Evolutionary conservation across 331 rosid species (phyloP), one percentile per base, ranked within the genome.

Genomic region (Cucumis variabilis): DNA sequence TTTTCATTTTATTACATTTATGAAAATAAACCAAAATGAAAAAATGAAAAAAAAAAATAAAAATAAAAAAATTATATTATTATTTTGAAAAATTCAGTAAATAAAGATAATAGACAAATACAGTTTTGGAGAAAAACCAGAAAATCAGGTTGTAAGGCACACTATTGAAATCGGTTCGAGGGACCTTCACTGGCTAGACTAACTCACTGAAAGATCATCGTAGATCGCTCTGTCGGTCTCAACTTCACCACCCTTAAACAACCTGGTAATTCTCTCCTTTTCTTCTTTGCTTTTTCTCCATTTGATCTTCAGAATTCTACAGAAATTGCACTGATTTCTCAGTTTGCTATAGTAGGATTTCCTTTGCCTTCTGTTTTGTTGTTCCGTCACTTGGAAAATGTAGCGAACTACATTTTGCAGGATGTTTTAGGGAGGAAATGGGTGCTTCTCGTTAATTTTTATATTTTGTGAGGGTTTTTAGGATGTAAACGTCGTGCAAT

Each of bases 271-370:
- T 84, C 87, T 84, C 66, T 71, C 78, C 5, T 55, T 25, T 67
- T 48, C 78, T 51, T 84, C n/a, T 60, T 50, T 50, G 5, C 48
- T 85, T 55, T 33, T 58, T 69, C 50, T 50, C 3, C 51, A 24
- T 84, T 14, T 9, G 87, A 44, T 58, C 86, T 84, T 82, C 75
- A 78, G 68, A 81, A 27, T 87, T 86, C 88, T 53, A 25, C 58
- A 9, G n/a, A 11, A 78, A 12, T 48, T 50, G 27, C 28, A 19
- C 28, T 2, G 76, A 67, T 85, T 79, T 11, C 67, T 79, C 11
- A 27, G 16, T 80, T 68, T 25, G 67, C 55, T 21, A 12, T 63
- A 24, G 14, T 72, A 48, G 46, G 75, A 51, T 85, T 69, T 28
- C 27, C 3, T 19, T 3, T 23, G 66, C 66, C 28, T 85, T 85